These are phyloP conservation scores for Hordeum vulgare DNA, from an alignment of 176 grass and related monocot genomes.

Conservation along the genomic window MorexV3_pseudomolecules_assembly NC_058522.1:9568389-9568888, in stretches of 20 bases:
- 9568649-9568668: constrained; percentile 28
- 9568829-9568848: constrained; percentile 51
- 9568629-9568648: constrained; percentile 42
- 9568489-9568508: constrained; percentile 74
- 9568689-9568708: background rate
- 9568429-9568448: constrained; percentile 48
- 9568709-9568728: constrained; percentile 35
- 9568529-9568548: constrained; percentile 24
- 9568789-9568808: constrained; percentile 37
- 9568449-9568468: constrained; percentile 74
- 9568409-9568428: constrained; percentile 74
- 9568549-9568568: constrained; percentile 36
- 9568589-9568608: constrained; percentile 27
- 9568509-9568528: constrained; percentile 39
- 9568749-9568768: constrained; percentile 44
- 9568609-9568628: constrained; percentile 54
- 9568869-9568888: constrained; percentile 33
- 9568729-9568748: constrained; percentile 2
- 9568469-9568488: constrained; percentile 68
- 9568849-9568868: constrained; percentile 51
- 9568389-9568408: constrained; percentile 28
- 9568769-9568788: constrained; percentile 45
- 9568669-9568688: accelerated
- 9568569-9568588: constrained; percentile 36
- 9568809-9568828: constrained; percentile 57